Evolutionary conservation across 1,284 basidiomycete species (phyloP), one percentile per base, ranked within the genome.

Genomic region (Malassezia pachydermatis): DNA sequence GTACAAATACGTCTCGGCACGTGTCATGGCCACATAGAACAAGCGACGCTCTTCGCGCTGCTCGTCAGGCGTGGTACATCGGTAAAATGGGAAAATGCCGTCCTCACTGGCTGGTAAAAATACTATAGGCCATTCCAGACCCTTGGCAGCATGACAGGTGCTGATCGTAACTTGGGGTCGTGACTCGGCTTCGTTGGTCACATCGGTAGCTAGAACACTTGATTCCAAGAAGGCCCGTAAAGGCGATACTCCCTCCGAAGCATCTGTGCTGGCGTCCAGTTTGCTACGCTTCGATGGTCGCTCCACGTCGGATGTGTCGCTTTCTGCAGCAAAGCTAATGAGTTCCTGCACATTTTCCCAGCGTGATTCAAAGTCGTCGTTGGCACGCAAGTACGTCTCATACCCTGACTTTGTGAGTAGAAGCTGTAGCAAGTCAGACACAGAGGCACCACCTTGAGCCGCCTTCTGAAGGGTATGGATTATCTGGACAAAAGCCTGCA

Each of bases 141-240:
- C 88, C 72, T 94, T 94, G 0, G 88, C 86, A 9, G 86, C 80
- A 73, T 94, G 88, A 41, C 86, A 86, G 0, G 88, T 92, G 0
- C 84, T 80, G 35, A 92, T 81, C 0, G 84, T 87, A 4, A 94
- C 88, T 77, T 59, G 60, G 11, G 58, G 54, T 2, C 14, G 13
- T 3, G 34, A 24, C 20, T 34, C 47, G 9, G 43, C 43, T 13
- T 38, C 24, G 17, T 41, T 49, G 9, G 84, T 81, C 4, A 81
- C 80, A 67, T 88, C 86, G 0, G 87, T 88, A 0, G 85, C 84
- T 14, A 92, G 74, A 79, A 84, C 85, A 0, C 85, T 87, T 0
- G 82, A 81, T 67, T 88, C 84, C 9, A 94, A 75, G 69, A 92
- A 90, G 41, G 76, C 73, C n/a, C 84, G 80, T 28, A 90, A 73